Evolutionary conservation across 257 asterid species (phyloP).

Genomic region (Solanum rostratum): DNA sequence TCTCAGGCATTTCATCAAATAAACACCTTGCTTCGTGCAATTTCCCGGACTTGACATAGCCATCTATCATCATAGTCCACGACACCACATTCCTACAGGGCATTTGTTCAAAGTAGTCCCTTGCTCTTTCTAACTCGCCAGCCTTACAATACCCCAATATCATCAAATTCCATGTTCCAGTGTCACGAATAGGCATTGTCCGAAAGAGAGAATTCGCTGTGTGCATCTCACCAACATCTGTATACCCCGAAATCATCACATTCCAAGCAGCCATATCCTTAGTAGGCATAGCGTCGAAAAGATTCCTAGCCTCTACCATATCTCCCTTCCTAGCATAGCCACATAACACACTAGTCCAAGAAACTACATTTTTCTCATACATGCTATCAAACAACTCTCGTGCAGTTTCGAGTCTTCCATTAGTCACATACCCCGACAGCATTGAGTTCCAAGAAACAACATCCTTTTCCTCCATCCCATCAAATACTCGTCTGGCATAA

Average conservation of each 20-base stretch:
- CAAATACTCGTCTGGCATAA: constrained; percentile 3
- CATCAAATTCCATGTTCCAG: neutral
- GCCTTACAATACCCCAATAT: constrained; percentile 3
- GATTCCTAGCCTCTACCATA: neutral
- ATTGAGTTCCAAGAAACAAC: constrained; percentile 12
- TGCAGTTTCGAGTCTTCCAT: neutral
- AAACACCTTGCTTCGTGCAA: neutral
- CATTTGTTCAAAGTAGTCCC: constrained; percentile 2
- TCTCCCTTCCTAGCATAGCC: constrained; percentile 1
- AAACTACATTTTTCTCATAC: neutral
- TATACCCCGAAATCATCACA: neutral
- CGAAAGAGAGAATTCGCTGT: neutral
- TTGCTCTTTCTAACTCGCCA: neutral
- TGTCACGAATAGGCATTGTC: neutral
- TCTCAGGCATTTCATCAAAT: constrained; percentile 4
- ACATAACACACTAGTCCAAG: constrained; percentile 8
- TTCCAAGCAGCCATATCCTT: constrained; percentile 2
- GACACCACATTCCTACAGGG: constrained; percentile 3
- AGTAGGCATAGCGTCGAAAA: neutral
- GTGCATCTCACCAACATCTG: neutral
- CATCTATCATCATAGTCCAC: constrained; percentile 14
- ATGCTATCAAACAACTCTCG: neutral
- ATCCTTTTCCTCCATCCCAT: constrained; percentile 10
- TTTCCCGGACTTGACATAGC: neutral
- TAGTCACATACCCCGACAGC: constrained; percentile 4